phyloP scores from a whole-genome alignment of 257 asterid genomes.

The Cordia subcordata region DNA sequence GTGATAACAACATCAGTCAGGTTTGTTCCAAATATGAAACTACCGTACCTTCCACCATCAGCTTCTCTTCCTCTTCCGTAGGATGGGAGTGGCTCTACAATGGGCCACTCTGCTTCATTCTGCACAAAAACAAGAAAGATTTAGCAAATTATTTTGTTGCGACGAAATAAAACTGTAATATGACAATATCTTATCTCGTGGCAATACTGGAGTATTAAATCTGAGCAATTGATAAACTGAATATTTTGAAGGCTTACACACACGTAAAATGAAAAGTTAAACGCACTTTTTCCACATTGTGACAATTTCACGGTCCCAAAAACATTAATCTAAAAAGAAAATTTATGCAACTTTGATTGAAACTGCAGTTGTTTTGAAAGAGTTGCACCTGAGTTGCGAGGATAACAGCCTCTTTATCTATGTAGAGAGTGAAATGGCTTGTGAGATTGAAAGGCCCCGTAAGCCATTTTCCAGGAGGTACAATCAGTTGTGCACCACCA shows the following conservation, averaged over 20 bases:
- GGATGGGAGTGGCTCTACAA: conserved; percentile 78
- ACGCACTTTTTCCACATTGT: no score
- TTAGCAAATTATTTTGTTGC: no score
- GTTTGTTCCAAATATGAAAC: conserved; percentile 60
- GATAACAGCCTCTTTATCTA: conserved; percentile 49
- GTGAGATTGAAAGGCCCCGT: conserved; percentile 54
- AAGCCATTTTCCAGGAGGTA: conserved; percentile 71
- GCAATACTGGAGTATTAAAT: no score
- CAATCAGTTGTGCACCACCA: conserved; percentile 54
- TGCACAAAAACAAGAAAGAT: conserved; percentile 13
- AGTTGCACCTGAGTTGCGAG: conserved; percentile 51
- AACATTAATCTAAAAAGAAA: no score
- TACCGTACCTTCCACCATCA: conserved; percentile 42
- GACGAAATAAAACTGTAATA: no score
- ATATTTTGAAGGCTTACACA: no score
- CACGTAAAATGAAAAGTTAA: no score
- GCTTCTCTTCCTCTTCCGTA: conserved; percentile 66
- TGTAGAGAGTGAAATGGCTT: conserved; percentile 61
- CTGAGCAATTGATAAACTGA: no score
- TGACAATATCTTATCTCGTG: no score
- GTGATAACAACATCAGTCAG: conserved; percentile 67
- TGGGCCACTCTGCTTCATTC: conserved; percentile 45
- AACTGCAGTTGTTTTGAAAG: not conserved
- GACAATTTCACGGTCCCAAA: no score
- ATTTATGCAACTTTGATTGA: no score